Base-by-base conservation (phyloP, 2,329 filamentous ascomycete genomes). In the Cercospora sp. region DNA sequence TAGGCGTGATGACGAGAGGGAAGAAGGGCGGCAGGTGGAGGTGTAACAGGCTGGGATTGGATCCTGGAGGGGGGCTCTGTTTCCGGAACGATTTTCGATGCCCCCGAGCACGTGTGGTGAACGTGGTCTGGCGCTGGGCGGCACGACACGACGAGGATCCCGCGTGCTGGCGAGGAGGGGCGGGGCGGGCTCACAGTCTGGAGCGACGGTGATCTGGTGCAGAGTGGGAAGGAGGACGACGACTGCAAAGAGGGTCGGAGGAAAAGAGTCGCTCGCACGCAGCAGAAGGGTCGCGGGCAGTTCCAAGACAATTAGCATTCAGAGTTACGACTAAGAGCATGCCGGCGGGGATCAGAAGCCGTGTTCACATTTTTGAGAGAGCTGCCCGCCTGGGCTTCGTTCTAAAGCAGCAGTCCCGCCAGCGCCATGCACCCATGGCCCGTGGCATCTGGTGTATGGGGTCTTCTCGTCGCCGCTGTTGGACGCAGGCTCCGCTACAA, bases 231-330 rank as follows among this genome's bases (percentile, higher is more conserved):
- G 48, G 26, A 18, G 13, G 23, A 26, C 8, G 28, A 33, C n/a
- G 23, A 3, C 7, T 16, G 23, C 8, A 20, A 3, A 13, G 30
- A 30, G 26, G 16, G 53, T 31, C 16, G 36, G 36, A 18, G 53
- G 13, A 30, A 33, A 28, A 33, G 53, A 58, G 53, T 18, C 42
- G 20, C 23, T 58, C 20, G 53, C 53, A 58, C 16, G 53, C 30
- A 20, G 53, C 53, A 58, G 53, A n/a, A 33, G 31, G 58, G 31
- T 39, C 58, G 36, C 36, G 31, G 53, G 53, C 45, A 58, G 53
- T 60, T 60, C 39, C 60, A 62, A 62, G 60, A 62, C 60, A 62
- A 62, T 62, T 62, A n/a, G 60, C 60, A 62, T 30, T n/a, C 60
- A 62, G 60, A 28, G 60, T 51, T 62, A 26, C 26, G 53, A 58